Percentiles rank a stretch among this genome's conserved stretches.
phyloP scores from a whole-genome alignment of 2,329 filamentous ascomycete genomes.

The Penicillium sp. region DNA sequence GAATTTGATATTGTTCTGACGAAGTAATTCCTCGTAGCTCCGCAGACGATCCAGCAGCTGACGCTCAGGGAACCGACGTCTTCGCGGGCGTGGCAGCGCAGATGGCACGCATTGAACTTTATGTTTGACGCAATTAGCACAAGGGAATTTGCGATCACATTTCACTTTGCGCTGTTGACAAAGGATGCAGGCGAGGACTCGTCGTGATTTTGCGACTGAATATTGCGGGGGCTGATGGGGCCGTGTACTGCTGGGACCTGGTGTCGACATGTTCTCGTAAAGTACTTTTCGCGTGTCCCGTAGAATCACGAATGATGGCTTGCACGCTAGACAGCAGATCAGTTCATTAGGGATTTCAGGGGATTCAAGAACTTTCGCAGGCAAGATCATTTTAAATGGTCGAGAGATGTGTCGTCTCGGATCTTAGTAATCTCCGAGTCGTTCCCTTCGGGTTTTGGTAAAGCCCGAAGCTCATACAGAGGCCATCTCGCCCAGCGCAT shows the following conservation, averaged over 20 bases:
- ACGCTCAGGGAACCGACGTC: neutral
- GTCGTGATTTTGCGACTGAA: conserved; percentile 7
- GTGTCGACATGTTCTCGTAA: neutral
- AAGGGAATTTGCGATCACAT: conserved; percentile 61
- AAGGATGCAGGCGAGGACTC: conserved; percentile 58
- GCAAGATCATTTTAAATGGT: neutral
- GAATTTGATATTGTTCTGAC: neutral
- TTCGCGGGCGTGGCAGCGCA: conserved; percentile 23
- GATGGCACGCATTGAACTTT: neutral
- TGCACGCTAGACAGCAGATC: neutral
- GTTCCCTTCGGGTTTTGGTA: neutral
- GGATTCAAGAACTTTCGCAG: neutral
- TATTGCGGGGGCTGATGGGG: neutral
- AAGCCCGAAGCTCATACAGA: neutral
- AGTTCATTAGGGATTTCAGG: neutral
- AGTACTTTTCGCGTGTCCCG: neutral
- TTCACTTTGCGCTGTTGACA: conserved; percentile 77
- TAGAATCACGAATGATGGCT: neutral
- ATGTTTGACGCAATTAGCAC: neutral
- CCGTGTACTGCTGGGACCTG: neutral
- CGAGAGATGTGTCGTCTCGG: neutral
- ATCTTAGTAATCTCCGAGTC: neutral
- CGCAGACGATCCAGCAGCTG: neutral
- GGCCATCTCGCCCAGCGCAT: neutral
- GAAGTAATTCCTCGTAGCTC: neutral